phyloP scores from a whole-genome alignment of 768 basidiomycete genomes.

The Lyophyllum semitale region DNA sequence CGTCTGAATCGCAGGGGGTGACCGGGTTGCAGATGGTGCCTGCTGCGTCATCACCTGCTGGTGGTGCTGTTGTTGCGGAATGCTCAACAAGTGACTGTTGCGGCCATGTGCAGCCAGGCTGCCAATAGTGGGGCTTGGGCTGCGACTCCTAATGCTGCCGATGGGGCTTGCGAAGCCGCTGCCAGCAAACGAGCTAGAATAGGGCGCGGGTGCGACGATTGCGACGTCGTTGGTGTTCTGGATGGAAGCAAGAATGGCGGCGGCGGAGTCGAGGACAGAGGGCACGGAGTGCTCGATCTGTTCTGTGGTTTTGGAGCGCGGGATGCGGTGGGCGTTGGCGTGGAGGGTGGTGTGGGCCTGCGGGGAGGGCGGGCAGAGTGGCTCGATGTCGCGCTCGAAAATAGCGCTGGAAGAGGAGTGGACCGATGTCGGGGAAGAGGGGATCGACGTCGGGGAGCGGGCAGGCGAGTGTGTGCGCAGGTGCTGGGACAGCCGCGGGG shows the following conservation, averaged over 20 bases:
- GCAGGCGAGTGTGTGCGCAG: conserved; percentile 36
- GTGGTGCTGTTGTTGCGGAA: conserved; percentile 36
- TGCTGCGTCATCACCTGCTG: background rate
- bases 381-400: conserved; percentile 90
- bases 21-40: conserved; percentile 3
- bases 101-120: conserved; percentile 30
- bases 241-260: conserved; percentile 61
- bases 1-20: conserved; percentile 20
- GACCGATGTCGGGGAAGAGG: conserved; percentile 77
- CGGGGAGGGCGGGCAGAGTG: conserved; percentile 43
- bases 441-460: conserved; percentile 72
- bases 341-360: conserved; percentile 23
- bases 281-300: conserved; percentile 80
- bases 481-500: conserved; percentile 48
- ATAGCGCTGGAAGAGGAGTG: conserved; percentile 88
- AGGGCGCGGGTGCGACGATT: conserved; percentile 55
- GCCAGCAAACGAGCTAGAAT: conserved; percentile 19
- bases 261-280: conserved; percentile 83
- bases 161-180: conserved; percentile 72
- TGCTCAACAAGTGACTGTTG: conserved; percentile 49
- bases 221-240: conserved; percentile 53
- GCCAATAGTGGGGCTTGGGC: conserved; percentile 59
- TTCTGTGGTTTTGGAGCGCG: conserved; percentile 72
- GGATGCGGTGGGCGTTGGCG: conserved; percentile 70
- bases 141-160: conserved; percentile 66